Evolutionary conservation across 257 asterid species (phyloP).

Genomic region (Paraleonurus japonicus): DNA sequence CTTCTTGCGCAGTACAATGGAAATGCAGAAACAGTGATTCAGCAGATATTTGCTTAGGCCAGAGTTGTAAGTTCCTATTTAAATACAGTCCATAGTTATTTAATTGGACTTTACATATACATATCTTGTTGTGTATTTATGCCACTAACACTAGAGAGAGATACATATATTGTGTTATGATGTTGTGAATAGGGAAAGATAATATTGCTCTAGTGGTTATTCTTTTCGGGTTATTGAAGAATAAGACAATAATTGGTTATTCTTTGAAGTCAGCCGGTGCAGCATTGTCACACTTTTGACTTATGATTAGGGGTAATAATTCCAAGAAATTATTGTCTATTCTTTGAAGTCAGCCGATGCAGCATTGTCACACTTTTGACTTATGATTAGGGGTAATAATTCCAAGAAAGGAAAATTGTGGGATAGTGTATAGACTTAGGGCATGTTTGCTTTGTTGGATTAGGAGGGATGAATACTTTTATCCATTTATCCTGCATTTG

Average conservation of each 20-base stretch:
- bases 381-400: not conserved
- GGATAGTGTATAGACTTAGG: not conserved
- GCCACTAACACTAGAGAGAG: constrained; percentile 7
- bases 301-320: not conserved
- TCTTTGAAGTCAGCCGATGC: not conserved
- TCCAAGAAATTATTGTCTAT: not conserved
- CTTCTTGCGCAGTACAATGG: constrained; percentile 91
- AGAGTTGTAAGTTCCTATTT: constrained; percentile 15
- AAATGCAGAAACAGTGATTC: constrained; percentile 88
- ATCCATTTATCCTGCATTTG: too few species aligned
- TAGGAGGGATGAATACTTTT: too few species aligned
- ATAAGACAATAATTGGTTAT: constrained; percentile 14
- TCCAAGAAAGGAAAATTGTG: not conserved
- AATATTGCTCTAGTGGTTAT: constrained; percentile 13
- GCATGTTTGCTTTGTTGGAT: too few species aligned
- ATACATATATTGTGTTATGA: not conserved
- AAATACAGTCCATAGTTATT: constrained; percentile 28
- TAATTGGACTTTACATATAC: constrained; percentile 14
- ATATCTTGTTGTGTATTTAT: constrained; percentile 9
- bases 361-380: not conserved
- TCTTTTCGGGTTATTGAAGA: constrained; percentile 28
- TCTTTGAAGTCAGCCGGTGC: not conserved
- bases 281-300: not conserved
- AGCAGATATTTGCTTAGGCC: constrained; percentile 74
- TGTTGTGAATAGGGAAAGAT: constrained; percentile 23